Evolutionary conservation across 768 basidiomycete species (phyloP).

Genomic region (Phylloporus sp.): DNA sequence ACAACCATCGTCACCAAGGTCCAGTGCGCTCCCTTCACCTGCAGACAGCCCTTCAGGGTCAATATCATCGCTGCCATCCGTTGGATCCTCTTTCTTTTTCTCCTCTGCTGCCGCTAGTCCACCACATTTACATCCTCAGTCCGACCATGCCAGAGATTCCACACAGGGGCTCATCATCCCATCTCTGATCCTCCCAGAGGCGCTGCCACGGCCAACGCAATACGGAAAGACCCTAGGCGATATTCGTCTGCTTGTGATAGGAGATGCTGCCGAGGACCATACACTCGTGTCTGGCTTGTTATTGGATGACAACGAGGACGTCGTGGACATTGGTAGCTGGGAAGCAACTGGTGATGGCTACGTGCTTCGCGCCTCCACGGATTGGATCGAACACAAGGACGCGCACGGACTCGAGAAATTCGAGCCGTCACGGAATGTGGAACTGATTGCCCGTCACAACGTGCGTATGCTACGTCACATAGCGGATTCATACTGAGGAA

Average conservation of each 20-base stretch:
- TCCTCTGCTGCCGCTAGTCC: conserved; percentile 70
- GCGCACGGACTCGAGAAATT: conserved; percentile 62
- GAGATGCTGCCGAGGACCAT: conserved; percentile 34
- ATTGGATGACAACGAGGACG: conserved; percentile 62
- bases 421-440: conserved; percentile 62
- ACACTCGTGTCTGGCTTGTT: conserved; percentile 45
- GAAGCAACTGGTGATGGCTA: conserved; percentile 45
- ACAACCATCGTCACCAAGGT: conserved; percentile 45
- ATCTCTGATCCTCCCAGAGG: conserved; percentile 57
- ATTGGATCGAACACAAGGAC: conserved; percentile 68
- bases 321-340: conserved; percentile 61
- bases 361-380: conserved; percentile 58
- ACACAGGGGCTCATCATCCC: conserved; percentile 66
- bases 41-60: conserved; percentile 63
- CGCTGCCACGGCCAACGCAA: conserved; percentile 60
- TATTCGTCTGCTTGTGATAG: conserved; percentile 53
- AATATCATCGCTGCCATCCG: conserved; percentile 67
- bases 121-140: conserved; percentile 45
- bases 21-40: conserved; percentile 51
- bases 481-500: conserved; percentile 5
- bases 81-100: conserved; percentile 75
- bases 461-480: conserved; percentile 36
- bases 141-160: conserved; percentile 36
- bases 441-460: conserved; percentile 52
- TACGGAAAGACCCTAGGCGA: conserved; percentile 69